These are phyloP conservation scores for Quercus parvula DNA, from an alignment of 306 rosid genomes.

Conservation along the genomic window DNA sequence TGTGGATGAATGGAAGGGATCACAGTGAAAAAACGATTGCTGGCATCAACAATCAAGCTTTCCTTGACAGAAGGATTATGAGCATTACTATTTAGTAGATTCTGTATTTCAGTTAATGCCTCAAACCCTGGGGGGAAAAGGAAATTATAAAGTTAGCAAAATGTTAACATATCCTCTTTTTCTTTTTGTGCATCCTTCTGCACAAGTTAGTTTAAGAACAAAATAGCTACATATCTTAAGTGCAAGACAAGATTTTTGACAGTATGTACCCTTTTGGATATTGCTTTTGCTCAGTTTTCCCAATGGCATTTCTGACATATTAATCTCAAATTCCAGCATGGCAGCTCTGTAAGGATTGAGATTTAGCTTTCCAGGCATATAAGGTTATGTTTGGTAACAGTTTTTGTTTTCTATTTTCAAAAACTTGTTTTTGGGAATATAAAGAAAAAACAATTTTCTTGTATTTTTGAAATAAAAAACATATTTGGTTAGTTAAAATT, in stretches of 20 bases:
- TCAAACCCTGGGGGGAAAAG: constrained; percentile 70
- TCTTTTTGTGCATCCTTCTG: background rate
- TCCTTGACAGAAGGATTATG: constrained; percentile 56
- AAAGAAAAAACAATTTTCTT: too few species aligned
- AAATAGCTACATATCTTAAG: background rate
- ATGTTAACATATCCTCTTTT: background rate
- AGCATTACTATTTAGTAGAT: constrained; percentile 47
- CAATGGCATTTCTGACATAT: constrained; percentile 97
- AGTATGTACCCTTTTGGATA: constrained; percentile 72
- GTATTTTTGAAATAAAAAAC: too few species aligned
- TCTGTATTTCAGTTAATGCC: constrained; percentile 91
- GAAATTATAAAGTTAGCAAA: constrained; percentile 13
- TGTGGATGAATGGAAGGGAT: constrained; percentile 96
- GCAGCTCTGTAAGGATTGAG: constrained; percentile 72
- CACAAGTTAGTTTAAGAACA: background rate
- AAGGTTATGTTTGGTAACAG: too few species aligned
- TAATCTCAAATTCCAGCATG: constrained; percentile 98
- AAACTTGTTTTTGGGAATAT: too few species aligned
- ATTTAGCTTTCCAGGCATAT: constrained; percentile 31
- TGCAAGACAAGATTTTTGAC: background rate
- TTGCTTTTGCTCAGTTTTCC: constrained; percentile 92
- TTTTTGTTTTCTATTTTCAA: too few species aligned
- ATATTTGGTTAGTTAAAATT: too few species aligned
- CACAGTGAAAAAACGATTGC: constrained; percentile 93
- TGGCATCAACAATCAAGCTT: constrained; percentile 90